Base-by-base conservation (phyloP, 208 protist species). In the Trypanosoma boissoni region DNA sequence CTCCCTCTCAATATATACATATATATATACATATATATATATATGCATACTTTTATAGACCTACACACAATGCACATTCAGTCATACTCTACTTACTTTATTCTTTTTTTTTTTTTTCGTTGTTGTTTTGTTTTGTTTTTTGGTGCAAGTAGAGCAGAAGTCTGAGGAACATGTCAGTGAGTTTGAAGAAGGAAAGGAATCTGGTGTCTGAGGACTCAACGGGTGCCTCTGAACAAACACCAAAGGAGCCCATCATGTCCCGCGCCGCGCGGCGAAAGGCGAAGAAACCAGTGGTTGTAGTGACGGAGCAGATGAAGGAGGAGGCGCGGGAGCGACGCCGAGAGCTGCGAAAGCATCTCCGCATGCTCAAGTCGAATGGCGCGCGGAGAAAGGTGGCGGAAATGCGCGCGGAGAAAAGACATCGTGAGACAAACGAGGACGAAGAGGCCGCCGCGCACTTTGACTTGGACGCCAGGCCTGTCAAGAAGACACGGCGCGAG, bases 341-440 rank as follows among this genome's bases (percentile, higher is more conserved):
- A 0, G 84, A 96, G 76, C 58, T 90, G 52, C 89, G 89, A 28
- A 91, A 86, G 64, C 62, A 92, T 46, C 69, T 90, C 26, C 86
- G 89, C 37, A 85, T 93, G 70, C 46, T 96, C 34, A 96, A 96
- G 73, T 90, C 89, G 9, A 96, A 96, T 62, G 89, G 89, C 7
- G 68, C 72, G 3, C 68, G 89, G 1, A 76, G 89, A 24, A 96
- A 96, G 71, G 34, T 93, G 1, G 74, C 74, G 0, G 86, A 89
- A 71, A 45, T 91, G 31, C 51, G 18, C 5, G 68, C 37, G 16
- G 68, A 73, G 68, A 96, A 96, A 69, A 75, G 89, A 29, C 12
- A 58, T 18, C 80, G 89, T 31, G 88, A 92, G 46, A 72, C 62
- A 54, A 59, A 49, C 29, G 72, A 64, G 3, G 65, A 76, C 36